A percentile compares a stretch with the other conserved stretches of the same genome.
Conservation (phyloP, 75 land plant species). For the Picea sitchensis region DNA sequence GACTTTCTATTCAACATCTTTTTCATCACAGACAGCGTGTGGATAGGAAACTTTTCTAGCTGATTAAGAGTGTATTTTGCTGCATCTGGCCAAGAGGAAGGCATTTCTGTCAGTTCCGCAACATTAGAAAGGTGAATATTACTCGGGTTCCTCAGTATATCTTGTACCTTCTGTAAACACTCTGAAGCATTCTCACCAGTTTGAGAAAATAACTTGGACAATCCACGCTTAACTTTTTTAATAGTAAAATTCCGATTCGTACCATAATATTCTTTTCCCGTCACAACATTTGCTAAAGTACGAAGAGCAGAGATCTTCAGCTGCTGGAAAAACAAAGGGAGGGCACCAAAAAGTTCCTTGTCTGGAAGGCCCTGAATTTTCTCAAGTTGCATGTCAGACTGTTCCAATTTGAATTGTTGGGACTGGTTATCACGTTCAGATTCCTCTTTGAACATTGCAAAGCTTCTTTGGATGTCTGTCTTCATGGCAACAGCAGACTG, state of each 20-base stretch:
- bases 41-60: neutral
- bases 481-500: conserved; percentile 10
- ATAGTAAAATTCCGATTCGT: neutral
- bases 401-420: neutral
- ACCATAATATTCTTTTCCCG: neutral
- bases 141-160: neutral
- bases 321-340: neutral
- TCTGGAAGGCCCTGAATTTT: conserved; percentile 1
- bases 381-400: neutral
- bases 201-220: neutral
- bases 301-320: neutral
- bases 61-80: neutral
- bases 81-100: neutral
- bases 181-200: neutral
- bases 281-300: conserved; percentile 2
- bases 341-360: conserved; percentile 2
- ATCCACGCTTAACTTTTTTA: neutral
- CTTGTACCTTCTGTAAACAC: neutral
- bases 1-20: neutral
- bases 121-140: neutral
- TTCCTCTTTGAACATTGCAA: neutral
- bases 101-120: neutral
- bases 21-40: conserved; percentile 1
- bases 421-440: neutral
- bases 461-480: conserved; percentile 5